Evolutionary conservation across 1,139 yeast species (phyloP), one percentile per base, ranked within the genome.

Genomic region (Taphrina flavorubra): DNA sequence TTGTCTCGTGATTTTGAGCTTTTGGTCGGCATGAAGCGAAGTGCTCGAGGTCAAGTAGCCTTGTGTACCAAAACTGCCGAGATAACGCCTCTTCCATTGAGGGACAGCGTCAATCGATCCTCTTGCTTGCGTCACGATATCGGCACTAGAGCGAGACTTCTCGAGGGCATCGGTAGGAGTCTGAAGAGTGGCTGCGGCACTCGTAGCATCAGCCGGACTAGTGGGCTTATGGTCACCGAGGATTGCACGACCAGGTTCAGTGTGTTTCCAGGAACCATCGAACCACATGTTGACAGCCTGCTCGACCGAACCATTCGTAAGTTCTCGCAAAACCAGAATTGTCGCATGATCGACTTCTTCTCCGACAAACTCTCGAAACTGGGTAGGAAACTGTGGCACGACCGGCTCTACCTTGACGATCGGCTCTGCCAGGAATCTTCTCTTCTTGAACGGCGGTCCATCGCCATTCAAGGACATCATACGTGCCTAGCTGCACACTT

Each of bases 31-130:
- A 79, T 80, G 53, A 82, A 74, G 0, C 90, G 88, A 0, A 95
- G 90, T 63, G 97, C 79, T 0, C 96, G 90, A 10, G 96, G 67
- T 63, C 37, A 63, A 92, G 90, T 92, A 88, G 1, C 91, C 92
- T 67, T 86, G 87, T 0, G 89, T 85, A 71, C 87, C 87, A 37
- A 90, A 74, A 0, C 91, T 82, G 0, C 97, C 97, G 34, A 91
- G 81, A 74, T 82, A 88, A 44, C 82, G 77, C 63, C 70, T 65
- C 13, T 61, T 59, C 79, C 78, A 76, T 49, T 11, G 13, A 4
- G 53, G 53, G 6, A 49, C 53, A 1, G 53, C 42, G 8, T 25
- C 42, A 20, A 14, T 18, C 7, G 49, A 14, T 3, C 14, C n/a
- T 20, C n/a, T 25, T n/a, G 62, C n/a, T n/a, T 7, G 10, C 14